These are phyloP conservation scores for Globisporangium viniferum DNA, from an alignment of 352 stramenopile genomes.

Conservation along the genomic window DNA sequence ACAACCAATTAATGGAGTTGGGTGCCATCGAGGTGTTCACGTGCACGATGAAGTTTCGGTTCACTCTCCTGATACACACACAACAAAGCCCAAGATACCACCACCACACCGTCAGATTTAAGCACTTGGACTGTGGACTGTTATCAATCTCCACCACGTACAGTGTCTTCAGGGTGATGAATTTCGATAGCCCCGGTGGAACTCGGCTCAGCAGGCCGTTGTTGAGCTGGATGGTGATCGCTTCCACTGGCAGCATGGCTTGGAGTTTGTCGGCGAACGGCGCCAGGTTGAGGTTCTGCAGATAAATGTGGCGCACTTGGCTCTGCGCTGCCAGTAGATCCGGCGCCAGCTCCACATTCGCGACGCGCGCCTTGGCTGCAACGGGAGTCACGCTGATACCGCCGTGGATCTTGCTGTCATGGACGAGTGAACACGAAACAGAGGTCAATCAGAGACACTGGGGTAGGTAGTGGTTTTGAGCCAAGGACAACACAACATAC, in stretches of 20 bases:
- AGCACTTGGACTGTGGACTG: too few relatives aligned
- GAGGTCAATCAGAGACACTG: neutral
- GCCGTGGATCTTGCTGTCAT: neutral
- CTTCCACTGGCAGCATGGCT: neutral
- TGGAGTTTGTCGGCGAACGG: neutral
- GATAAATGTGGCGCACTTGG: neutral
- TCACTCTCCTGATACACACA: neutral
- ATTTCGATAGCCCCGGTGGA: neutral
- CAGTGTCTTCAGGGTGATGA: neutral
- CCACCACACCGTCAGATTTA: neutral
- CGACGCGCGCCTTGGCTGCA: neutral
- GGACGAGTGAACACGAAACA: neutral
- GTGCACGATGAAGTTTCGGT: conserved; percentile 3
- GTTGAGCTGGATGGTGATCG: neutral
- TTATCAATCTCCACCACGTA: neutral
- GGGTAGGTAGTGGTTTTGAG: too few relatives aligned
- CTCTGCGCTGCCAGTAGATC: neutral
- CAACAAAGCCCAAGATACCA: too few relatives aligned
- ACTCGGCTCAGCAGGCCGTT: neutral
- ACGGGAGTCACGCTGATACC: neutral
- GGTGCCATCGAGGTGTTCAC: neutral
- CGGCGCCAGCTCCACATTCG: neutral
- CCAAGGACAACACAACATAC: neutral
- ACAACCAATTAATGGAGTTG: neutral
- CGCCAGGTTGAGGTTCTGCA: conserved; percentile 2